A percentile compares a stretch with the other conserved stretches of the same genome.
Evolutionary conservation across 306 rosid genomes (phyloP).

Genomic region (Betula pendula): DNA sequence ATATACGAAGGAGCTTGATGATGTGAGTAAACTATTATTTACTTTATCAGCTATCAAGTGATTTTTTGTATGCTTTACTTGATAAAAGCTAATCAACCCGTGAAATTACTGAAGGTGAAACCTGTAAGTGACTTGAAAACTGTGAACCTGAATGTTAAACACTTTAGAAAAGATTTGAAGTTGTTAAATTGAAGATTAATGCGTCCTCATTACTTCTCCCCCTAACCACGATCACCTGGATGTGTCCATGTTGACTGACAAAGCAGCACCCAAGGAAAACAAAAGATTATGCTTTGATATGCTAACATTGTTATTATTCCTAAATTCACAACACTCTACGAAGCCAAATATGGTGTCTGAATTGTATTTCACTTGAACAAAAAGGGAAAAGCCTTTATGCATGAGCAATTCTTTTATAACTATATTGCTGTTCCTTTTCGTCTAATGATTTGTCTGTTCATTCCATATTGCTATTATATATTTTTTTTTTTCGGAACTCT

Average conservation of each 20-base stretch:
- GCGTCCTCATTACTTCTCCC: neutral
- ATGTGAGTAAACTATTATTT: slow-evolving; percentile 54
- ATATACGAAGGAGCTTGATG: slow-evolving; percentile 78
- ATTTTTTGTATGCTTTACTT: slow-evolving; percentile 3
- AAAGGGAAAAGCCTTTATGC: neutral
- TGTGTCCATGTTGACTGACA: neutral
- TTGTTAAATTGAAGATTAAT: neutral
- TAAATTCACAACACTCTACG: neutral
- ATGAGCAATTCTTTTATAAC: neutral
- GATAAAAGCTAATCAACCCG: slow-evolving; percentile 7
- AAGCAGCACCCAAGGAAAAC: neutral
- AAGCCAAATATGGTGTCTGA: neutral
- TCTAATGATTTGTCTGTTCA: neutral
- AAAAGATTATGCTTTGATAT: neutral
- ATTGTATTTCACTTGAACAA: neutral
- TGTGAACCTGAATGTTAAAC: slow-evolving; percentile 1
- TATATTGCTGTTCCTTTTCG: neutral
- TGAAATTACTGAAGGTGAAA: neutral
- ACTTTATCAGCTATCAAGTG: slow-evolving; percentile 15
- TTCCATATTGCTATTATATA: neutral
- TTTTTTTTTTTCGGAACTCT: neutral
- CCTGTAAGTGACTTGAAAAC: neutral
- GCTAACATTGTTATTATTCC: neutral
- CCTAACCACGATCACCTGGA: too few relatives aligned
- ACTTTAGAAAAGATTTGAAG: neutral